Evolutionary conservation across 2,329 filamentous ascomycete genomes (phyloP).

Genomic region (Fusarium sp.): DNA sequence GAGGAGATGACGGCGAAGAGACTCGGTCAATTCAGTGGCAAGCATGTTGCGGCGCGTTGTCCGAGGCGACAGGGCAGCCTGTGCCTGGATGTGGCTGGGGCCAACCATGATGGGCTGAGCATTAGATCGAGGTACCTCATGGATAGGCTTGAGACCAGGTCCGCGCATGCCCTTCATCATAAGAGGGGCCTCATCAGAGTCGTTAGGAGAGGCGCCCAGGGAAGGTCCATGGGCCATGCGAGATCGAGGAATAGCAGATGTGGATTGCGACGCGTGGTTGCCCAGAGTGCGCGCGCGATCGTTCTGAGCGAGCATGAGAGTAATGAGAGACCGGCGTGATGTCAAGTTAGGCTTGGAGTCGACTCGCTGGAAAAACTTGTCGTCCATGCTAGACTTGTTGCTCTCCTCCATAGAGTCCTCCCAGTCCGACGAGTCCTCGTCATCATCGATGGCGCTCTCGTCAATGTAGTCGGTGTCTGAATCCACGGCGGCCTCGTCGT

Average conservation of each 20-base stretch:
- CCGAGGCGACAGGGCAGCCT: slow-evolving; percentile 85
- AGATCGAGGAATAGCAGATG: slow-evolving; percentile 76
- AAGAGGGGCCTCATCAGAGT: slow-evolving; percentile 71
- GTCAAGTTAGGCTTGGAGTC: slow-evolving; percentile 88
- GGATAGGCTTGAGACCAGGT: slow-evolving; percentile 64
- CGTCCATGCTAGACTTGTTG: slow-evolving; percentile 84
- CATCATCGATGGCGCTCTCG: slow-evolving; percentile 84
- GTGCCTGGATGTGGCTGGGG: slow-evolving; percentile 72
- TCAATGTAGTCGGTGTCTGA: slow-evolving; percentile 77
- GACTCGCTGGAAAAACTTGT: slow-evolving; percentile 89
- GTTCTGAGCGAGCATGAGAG: slow-evolving; percentile 84
- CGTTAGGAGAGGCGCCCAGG: slow-evolving; percentile 64
- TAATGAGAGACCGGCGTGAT: slow-evolving; percentile 89
- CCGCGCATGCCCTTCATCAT: slow-evolving; percentile 71
- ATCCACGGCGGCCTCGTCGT: slow-evolving; percentile 64
- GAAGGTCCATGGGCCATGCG: slow-evolving; percentile 61
- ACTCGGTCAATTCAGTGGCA: slow-evolving; percentile 92
- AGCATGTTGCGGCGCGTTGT: slow-evolving; percentile 97
- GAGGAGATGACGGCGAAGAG: slow-evolving; percentile 88
- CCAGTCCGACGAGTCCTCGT: slow-evolving; percentile 72
- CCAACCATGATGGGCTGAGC: slow-evolving; percentile 84
- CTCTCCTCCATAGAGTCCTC: slow-evolving; percentile 82
- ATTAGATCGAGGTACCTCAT: slow-evolving; percentile 72
- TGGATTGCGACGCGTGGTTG: slow-evolving; percentile 73
- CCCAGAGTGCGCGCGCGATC: slow-evolving; percentile 78